These are phyloP conservation scores for Drechslerella coelobrocha DNA, from an alignment of 2,329 filamentous ascomycete genomes.

Conservation along the genomic window DNA sequence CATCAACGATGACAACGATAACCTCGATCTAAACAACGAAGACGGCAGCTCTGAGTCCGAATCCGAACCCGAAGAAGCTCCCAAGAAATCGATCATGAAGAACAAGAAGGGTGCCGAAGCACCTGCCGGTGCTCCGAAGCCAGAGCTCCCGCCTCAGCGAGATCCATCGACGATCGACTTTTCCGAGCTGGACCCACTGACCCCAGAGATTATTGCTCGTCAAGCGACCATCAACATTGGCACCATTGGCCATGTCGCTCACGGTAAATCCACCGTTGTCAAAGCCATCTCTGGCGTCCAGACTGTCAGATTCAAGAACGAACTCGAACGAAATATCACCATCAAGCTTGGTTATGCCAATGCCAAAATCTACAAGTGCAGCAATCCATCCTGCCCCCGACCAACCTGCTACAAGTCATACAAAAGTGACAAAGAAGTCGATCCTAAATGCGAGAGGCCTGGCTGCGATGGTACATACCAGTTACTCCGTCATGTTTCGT, in stretches of 20 bases:
- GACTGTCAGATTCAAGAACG: conserved; percentile 99
- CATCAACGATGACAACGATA: conserved; percentile 73
- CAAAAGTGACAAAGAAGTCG: conserved; percentile 98
- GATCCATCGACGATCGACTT: conserved; percentile 89
- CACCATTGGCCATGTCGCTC: conserved; percentile 97
- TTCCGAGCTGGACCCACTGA: conserved; percentile 78
- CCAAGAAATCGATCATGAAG: conserved; percentile 78
- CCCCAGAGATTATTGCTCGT: conserved; percentile 94
- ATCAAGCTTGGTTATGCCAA: conserved; percentile 99
- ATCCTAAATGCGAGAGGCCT: conserved; percentile 92
- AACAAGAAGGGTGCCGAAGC: conserved; percentile 75
- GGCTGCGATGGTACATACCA: conserved; percentile 88
- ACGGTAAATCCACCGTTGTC: conserved; percentile 98
- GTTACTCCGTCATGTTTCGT: conserved; percentile 90
- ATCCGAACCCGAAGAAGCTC: conserved; percentile 66
- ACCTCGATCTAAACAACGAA: conserved; percentile 59
- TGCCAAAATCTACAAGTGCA: conserved; percentile 99
- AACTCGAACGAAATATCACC: conserved; percentile 97
- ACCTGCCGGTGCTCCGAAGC: conserved; percentile 62
- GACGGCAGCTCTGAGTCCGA: conserved; percentile 59
- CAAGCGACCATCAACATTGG: conserved; percentile 99
- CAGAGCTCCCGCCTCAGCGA: conserved; percentile 83
- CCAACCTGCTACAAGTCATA: conserved; percentile 96
- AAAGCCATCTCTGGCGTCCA: conserved; percentile 99
- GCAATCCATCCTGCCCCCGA: conserved; percentile 86